A percentile compares a stretch with the other conserved stretches of the same genome.
phyloP scores from a whole-genome alignment of 176 grass and related monocot genomes.

The Aegilops sharonensis region DNA sequence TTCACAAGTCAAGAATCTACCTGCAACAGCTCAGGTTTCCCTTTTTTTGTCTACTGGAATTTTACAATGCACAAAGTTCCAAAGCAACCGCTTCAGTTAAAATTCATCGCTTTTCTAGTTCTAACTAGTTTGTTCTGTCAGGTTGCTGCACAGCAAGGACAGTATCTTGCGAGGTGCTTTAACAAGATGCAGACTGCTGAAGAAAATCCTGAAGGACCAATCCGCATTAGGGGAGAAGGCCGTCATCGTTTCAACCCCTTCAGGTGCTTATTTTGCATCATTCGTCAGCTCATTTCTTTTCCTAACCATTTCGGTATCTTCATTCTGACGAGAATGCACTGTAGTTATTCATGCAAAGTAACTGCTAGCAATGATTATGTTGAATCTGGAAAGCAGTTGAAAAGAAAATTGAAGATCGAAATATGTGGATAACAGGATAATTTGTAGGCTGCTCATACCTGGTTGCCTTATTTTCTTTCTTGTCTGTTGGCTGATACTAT shows the following conservation, averaged over 20 bases:
- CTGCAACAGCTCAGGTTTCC: constrained; percentile 90
- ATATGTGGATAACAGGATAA: not conserved
- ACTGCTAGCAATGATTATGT: not conserved
- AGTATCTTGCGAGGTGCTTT: constrained; percentile 87
- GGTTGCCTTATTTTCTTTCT: not conserved
- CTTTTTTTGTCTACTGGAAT: not conserved
- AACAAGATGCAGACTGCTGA: constrained; percentile 82
- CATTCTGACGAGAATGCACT: not conserved
- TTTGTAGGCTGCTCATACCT: not conserved
- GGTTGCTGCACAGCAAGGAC: constrained; percentile 94
- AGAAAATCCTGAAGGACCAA: constrained; percentile 88
- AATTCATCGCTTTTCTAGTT: not conserved
- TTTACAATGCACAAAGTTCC: not conserved
- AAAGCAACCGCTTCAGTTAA: not conserved
- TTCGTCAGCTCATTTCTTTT: not conserved
- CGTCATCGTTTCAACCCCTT: constrained; percentile 91
- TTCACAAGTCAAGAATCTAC: constrained; percentile 92
- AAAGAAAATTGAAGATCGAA: not conserved
- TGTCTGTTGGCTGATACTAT: constrained; percentile 24
- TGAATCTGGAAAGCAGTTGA: not conserved
- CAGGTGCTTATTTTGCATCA: constrained; percentile 43
- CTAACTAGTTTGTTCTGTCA: constrained; percentile 32
- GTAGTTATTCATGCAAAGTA: not conserved
- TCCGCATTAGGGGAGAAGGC: constrained; percentile 72
- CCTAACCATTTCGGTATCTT: not conserved